phyloP scores from a whole-genome alignment of 768 basidiomycete species.

The Mycena haematopus region DNA sequence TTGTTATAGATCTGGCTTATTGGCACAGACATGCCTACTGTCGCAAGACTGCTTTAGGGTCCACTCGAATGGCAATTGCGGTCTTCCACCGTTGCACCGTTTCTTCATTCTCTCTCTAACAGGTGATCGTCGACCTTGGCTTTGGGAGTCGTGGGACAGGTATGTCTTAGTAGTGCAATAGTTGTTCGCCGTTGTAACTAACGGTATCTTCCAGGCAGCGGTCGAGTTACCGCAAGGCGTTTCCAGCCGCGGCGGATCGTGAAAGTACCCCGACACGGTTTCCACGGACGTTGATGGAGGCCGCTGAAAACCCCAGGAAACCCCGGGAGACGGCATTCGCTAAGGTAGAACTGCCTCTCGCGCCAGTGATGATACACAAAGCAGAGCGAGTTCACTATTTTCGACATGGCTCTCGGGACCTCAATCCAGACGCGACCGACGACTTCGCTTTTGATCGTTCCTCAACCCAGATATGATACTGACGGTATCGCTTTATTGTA shows the following conservation, averaged over 20 bases:
- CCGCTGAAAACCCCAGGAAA: constrained; percentile 28
- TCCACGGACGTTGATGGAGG: constrained; percentile 59
- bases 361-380: constrained; percentile 10
- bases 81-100: neutral
- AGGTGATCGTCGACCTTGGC: too few relatives aligned
- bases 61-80: neutral
- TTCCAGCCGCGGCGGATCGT: constrained; percentile 66
- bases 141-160: too few relatives aligned
- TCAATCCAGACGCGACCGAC: too few relatives aligned
- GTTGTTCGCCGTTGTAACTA: too few relatives aligned
- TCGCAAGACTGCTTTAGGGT: neutral
- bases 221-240: constrained; percentile 69
- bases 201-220: too few relatives aligned
- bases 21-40: neutral
- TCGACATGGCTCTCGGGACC: too few relatives aligned
- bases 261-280: constrained; percentile 63
- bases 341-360: constrained; percentile 16
- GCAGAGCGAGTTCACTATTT: neutral
- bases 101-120: too few relatives aligned
- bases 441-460: too few relatives aligned
- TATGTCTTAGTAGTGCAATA: too few relatives aligned
- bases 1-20: neutral
- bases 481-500: too few relatives aligned
- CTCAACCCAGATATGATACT: too few relatives aligned
- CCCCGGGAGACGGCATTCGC: neutral